phyloP scores from a whole-genome alignment of 805 yeast species.

The Candida ascalaphidarum region DNA sequence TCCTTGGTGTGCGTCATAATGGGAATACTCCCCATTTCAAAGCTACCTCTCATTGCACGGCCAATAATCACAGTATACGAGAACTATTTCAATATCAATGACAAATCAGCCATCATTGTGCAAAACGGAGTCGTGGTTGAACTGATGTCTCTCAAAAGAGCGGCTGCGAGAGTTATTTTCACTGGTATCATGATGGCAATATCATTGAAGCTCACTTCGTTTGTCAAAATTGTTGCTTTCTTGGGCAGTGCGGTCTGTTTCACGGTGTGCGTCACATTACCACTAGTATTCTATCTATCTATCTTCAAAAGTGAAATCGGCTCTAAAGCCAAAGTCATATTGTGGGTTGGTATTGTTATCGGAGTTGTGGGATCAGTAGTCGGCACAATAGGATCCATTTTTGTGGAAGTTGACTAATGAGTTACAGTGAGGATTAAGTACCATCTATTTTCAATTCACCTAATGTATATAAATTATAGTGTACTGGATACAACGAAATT shows the following conservation, averaged over 20 bases:
- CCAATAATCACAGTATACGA: constrained; percentile 34
- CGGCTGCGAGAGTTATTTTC: constrained; percentile 14
- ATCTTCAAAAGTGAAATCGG: constrained; percentile 41
- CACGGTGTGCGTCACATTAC: constrained; percentile 31
- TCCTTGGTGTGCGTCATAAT: constrained; percentile 21
- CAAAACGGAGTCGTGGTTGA: constrained; percentile 1
- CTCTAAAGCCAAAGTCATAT: constrained; percentile 25
- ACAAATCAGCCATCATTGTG: neutral
- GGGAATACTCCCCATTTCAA: constrained; percentile 32
- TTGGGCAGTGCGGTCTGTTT: constrained; percentile 35
- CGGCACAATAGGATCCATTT: constrained; percentile 46
- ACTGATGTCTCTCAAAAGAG: too few relatives aligned
- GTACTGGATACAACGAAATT: too few relatives aligned
- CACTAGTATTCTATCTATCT: constrained; percentile 34
- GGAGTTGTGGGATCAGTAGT: constrained; percentile 42
- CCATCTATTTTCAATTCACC: too few relatives aligned
- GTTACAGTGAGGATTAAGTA: too few relatives aligned
- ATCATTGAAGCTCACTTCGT: constrained; percentile 25
- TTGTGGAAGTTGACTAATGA: too few relatives aligned
- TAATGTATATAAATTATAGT: too few relatives aligned
- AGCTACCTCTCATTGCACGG: constrained; percentile 28
- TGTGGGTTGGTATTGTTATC: constrained; percentile 35
- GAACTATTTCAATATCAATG: constrained; percentile 11
- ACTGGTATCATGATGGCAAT: constrained; percentile 11
- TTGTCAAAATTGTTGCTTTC: constrained; percentile 32